Evolutionary conservation across 2,329 filamentous ascomycete species (phyloP).

Genomic region (Hymenoscyphus albidus): DNA sequence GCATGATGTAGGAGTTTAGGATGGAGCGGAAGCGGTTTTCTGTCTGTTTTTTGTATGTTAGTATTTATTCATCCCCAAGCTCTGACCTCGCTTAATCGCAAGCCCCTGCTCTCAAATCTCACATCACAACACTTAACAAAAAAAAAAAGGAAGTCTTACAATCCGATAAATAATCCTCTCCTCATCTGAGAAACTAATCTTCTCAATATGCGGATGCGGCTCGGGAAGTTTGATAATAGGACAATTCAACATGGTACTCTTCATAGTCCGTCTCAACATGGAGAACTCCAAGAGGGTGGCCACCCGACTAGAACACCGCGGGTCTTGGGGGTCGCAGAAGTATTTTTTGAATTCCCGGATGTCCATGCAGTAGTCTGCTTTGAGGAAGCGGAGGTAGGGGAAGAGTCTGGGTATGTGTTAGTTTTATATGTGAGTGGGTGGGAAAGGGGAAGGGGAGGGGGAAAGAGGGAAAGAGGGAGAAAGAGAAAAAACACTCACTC

Average conservation of each 20-base stretch:
- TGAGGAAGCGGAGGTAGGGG: conserved; percentile 34
- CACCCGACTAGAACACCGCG: conserved; percentile 25
- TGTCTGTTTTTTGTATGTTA: conserved; percentile 34
- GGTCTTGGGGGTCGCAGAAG: conserved; percentile 30
- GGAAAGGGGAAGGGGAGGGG: no score
- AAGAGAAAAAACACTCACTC: conserved; percentile 23
- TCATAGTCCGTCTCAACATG: conserved; percentile 54
- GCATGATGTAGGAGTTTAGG: conserved; percentile 27
- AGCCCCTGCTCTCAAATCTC: no score
- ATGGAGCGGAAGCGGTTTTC: conserved; percentile 31
- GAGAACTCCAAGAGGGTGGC: conserved; percentile 34
- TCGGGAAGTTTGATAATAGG: conserved; percentile 52
- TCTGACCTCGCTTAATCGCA: no score
- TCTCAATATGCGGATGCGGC: conserved; percentile 41
- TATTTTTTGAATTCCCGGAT: conserved; percentile 29
- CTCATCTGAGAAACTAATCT: conserved; percentile 47
- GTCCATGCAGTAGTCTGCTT: conserved; percentile 29
- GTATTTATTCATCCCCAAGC: neutral
- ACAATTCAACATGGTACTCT: conserved; percentile 48
- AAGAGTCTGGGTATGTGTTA: conserved; percentile 25
- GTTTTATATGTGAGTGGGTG: no score
- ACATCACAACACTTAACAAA: neutral
- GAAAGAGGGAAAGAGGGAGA: neutral
- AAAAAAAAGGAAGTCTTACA: conserved; percentile 36
- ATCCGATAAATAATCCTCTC: conserved; percentile 52